Base-by-base conservation (phyloP, 768 basidiomycete species). In the Daedaleopsis nitida region DNA sequence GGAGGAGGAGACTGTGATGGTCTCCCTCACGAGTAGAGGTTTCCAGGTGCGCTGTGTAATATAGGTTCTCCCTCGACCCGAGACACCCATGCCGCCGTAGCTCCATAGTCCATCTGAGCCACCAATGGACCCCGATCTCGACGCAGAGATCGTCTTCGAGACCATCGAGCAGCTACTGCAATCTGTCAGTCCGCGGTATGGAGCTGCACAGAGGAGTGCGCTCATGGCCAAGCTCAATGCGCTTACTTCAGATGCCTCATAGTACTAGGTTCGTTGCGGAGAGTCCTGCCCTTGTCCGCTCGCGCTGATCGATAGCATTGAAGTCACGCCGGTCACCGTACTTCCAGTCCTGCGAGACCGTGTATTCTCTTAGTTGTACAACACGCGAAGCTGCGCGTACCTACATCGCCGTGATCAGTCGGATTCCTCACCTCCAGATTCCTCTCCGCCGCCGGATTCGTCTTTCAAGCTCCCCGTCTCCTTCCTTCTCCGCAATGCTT, bases 81-180 rank as follows among this genome's bases (percentile, higher is more conserved):
- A 45, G 52, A 44, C 12, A 42, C 52, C 43, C 49, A 50, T 21
- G 17, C n/a, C 12, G 32, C 45, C 42, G 52, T 63, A 56, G 43
- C 58, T 58, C 19, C 43, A 59, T 16, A 57, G 55, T 57, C 60
- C 61, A 8, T 35, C 55, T 8, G 56, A 59, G 21, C 19, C 48
- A 8, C 57, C 58, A 24, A 58, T 49, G 57, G 55, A 59, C 19
- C 54, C 62, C 19, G 62, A 64, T 12, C 38, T 59, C 59, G 65
- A 63, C 44, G 48, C 54, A 14, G 35, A 70, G 72, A 48, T 62
- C 65, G 59, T 72, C 10, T 84, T 82, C 58, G 89, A 91, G 72
- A 82, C 80, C 19, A 68, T 89, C 19, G 89, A 89, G 52, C 77
- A 76, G 34, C 76, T 90, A 27, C 76, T 91, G 37, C 76, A 77